Conservation (phyloP, 1,284 basidiomycete species). For the Ceratobasidium sp. region DNA sequence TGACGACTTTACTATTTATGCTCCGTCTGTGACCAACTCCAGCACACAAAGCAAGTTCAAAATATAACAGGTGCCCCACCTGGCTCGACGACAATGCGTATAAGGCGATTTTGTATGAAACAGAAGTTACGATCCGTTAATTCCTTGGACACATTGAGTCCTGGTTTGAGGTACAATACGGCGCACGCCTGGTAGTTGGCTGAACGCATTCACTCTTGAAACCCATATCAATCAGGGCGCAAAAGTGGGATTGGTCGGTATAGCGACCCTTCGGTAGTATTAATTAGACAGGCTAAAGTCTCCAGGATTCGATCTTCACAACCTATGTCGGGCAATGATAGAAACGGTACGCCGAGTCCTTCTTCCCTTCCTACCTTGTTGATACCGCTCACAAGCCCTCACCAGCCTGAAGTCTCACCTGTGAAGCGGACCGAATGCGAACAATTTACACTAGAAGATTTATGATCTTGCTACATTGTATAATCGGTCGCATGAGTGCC, state of each 20-base stretch:
- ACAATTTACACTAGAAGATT: neutral
- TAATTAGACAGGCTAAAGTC: no score
- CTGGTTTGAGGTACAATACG: neutral
- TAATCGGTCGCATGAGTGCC: no score
- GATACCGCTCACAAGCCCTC: neutral
- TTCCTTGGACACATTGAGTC: neutral
- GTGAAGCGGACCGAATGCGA: neutral
- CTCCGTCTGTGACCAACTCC: neutral
- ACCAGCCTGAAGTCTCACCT: neutral
- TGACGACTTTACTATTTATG: no score
- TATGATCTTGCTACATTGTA: neutral
- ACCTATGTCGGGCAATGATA: no score
- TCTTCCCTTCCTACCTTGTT: neutral
- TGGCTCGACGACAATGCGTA: no score
- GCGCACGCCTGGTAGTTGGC: neutral
- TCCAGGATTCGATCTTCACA: no score
- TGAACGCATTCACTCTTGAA: neutral
- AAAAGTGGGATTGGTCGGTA: neutral
- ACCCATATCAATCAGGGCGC: neutral
- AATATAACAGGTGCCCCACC: no score
- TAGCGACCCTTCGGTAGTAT: no score
- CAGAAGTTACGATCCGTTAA: neutral
- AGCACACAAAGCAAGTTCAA: neutral
- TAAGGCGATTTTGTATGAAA: no score
- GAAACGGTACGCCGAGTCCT: no score